These are phyloP conservation scores for Tetracentron sinense DNA, from an alignment of 164 flowering plant species.

Conservation along the genomic window DNA sequence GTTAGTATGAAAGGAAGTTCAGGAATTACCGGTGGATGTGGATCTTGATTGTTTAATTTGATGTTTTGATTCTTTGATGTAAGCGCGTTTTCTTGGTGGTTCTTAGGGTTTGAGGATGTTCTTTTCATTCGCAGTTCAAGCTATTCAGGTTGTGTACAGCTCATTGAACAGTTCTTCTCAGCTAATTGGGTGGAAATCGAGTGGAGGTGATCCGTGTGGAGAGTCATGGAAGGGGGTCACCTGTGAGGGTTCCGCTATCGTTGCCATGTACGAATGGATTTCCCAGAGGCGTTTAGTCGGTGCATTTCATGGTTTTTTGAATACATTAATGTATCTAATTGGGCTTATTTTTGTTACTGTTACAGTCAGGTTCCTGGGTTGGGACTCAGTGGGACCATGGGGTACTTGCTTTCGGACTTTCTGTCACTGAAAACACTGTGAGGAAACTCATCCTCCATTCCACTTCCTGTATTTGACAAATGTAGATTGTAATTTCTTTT, in stretches of 20 bases:
- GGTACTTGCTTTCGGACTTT: slow-evolving; percentile 66
- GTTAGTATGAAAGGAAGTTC: not conserved
- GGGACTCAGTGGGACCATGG: slow-evolving; percentile 80
- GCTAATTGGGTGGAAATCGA: slow-evolving; percentile 72
- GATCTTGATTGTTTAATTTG: not conserved
- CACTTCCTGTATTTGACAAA: not conserved
- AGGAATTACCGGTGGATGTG: not conserved
- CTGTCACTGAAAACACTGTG: slow-evolving; percentile 63
- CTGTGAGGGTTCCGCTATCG: slow-evolving; percentile 74
- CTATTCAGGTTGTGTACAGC: slow-evolving; percentile 62
- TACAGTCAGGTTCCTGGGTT: slow-evolving; percentile 69
- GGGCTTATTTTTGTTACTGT: slow-evolving; percentile 8
- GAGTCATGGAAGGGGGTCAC: slow-evolving; percentile 85
- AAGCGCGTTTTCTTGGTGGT: not conserved
- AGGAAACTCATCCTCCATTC: slow-evolving; percentile 20
- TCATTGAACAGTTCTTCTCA: slow-evolving; percentile 67
- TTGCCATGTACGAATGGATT: slow-evolving; percentile 49
- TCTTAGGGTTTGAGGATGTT: not conserved
- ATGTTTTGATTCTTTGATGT: not conserved
- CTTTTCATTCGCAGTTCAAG: slow-evolving; percentile 45
- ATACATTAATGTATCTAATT: slow-evolving; percentile 7
- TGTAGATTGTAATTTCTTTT: not conserved
- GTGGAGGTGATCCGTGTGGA: slow-evolving; percentile 86
- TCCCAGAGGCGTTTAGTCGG: not conserved
- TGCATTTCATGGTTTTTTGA: no score